phyloP scores from a whole-genome alignment of 495 filamentous ascomycete genomes.

The Penicillium desertorum region DNA sequence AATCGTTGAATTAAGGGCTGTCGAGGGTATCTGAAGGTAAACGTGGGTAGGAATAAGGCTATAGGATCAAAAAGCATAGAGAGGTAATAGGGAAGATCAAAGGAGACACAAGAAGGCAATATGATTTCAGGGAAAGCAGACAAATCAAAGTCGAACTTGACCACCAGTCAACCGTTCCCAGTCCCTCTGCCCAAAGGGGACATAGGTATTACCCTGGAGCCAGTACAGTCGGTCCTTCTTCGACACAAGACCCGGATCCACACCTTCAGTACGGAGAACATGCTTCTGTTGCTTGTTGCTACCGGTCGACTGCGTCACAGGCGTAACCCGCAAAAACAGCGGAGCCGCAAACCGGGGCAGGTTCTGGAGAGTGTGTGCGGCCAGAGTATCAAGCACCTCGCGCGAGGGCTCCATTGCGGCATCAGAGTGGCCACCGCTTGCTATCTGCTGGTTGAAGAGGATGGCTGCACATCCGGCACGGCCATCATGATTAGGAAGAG shows the following conservation, averaged over 20 bases:
- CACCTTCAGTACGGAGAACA: slow-evolving; percentile 66
- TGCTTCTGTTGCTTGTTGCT: slow-evolving; percentile 88
- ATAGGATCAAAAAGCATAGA: not conserved
- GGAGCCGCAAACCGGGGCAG: slow-evolving; percentile 78
- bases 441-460: slow-evolving; percentile 49
- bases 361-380: slow-evolving; percentile 53
- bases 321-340: slow-evolving; percentile 69
- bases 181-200: slow-evolving; percentile 61
- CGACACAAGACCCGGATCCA: slow-evolving; percentile 60
- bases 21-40: slow-evolving; percentile 7
- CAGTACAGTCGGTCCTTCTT: slow-evolving; percentile 66
- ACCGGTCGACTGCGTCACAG: slow-evolving; percentile 65
- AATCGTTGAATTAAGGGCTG: not conserved
- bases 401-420: slow-evolving; percentile 34
- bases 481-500: slow-evolving; percentile 80
- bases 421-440: slow-evolving; percentile 28
- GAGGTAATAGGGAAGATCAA: not conserved
- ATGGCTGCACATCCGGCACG: slow-evolving; percentile 81
- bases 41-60: not conserved
- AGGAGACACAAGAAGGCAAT: no score
- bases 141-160: slow-evolving; percentile 62
- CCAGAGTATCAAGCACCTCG: slow-evolving; percentile 55
- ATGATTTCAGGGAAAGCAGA: not conserved
- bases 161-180: slow-evolving; percentile 69
- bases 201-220: slow-evolving; percentile 64